A percentile compares a stretch with the other conserved stretches of the same genome.
Evolutionary conservation across 2,329 filamentous ascomycete species (phyloP).

Genomic region (Stachybotrys elegans): DNA sequence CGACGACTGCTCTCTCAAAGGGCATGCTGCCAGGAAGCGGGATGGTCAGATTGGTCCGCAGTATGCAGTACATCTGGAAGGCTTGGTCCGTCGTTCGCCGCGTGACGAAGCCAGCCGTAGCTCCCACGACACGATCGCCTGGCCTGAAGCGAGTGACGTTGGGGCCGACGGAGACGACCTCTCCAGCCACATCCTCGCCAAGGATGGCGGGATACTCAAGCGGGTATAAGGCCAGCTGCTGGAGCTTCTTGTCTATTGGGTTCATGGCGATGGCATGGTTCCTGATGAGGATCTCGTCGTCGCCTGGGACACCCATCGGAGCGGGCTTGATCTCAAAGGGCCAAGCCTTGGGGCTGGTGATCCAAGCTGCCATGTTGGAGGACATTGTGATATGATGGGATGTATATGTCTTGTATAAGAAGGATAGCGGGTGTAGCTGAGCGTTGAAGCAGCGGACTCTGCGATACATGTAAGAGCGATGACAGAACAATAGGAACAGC

Average conservation of each 20-base stretch:
- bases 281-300: slow-evolving; percentile 14
- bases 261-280: slow-evolving; percentile 10
- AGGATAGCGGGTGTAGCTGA: too few relatives aligned
- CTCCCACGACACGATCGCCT: background rate
- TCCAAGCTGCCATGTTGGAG: slow-evolving; percentile 20
- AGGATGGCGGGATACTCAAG: background rate
- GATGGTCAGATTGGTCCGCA: background rate
- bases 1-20: slow-evolving; percentile 2
- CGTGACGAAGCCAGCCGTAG: background rate
- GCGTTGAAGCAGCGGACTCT: too few relatives aligned
- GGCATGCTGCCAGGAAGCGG: background rate
- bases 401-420: too few relatives aligned
- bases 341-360: slow-evolving; percentile 9
- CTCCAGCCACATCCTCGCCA: background rate
- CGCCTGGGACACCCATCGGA: slow-evolving; percentile 13
- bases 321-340: slow-evolving; percentile 18
- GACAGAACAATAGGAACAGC: too few relatives aligned
- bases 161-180: background rate
- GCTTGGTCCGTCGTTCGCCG: background rate
- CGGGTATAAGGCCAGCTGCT: background rate
- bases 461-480: too few relatives aligned
- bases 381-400: slow-evolving; percentile 8
- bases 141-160: background rate
- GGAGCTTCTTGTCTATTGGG: slow-evolving; percentile 1
- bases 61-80: background rate